phyloP scores from a whole-genome alignment of 345 rosid species.

The Populus tremula region DNA sequence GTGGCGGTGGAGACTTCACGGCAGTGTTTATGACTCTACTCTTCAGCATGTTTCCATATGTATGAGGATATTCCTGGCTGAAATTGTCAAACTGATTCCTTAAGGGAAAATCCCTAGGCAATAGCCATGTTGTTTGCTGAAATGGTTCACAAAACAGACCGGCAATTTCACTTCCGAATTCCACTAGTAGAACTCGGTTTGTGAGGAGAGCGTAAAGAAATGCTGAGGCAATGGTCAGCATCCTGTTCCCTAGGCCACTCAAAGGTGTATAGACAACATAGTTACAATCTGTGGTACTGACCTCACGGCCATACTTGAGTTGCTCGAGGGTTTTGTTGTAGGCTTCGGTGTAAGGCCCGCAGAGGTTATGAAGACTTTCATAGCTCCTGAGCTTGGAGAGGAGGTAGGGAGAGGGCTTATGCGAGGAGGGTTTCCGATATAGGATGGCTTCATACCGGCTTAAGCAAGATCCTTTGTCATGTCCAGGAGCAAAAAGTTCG shows the following conservation, averaged over 20 bases:
- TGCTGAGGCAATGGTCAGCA: slow-evolving; percentile 15
- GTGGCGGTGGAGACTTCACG: neutral
- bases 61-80: neutral
- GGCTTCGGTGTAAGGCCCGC: slow-evolving; percentile 11
- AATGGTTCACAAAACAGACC: slow-evolving; percentile 30
- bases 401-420: slow-evolving; percentile 14
- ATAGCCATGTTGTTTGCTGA: slow-evolving; percentile 18
- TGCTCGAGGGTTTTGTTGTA: slow-evolving; percentile 1
- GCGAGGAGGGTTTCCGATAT: slow-evolving; percentile 2
- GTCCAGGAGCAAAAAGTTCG: slow-evolving; percentile 8
- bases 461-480: slow-evolving; percentile 12
- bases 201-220: slow-evolving; percentile 25
- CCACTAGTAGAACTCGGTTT: slow-evolving; percentile 22
- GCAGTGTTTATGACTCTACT: neutral
- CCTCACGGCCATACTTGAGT: neutral
- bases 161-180: slow-evolving; percentile 13
- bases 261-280: slow-evolving; percentile 13
- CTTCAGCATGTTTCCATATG: neutral
- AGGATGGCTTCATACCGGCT: slow-evolving; percentile 6
- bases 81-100: neutral
- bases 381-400: slow-evolving; percentile 16
- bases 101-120: slow-evolving; percentile 15
- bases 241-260: slow-evolving; percentile 25
- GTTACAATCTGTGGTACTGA: neutral
- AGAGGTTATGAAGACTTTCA: slow-evolving; percentile 17